Base-by-base conservation (phyloP, 768 basidiomycete genomes). In the Psilocybe azurescens region DNA sequence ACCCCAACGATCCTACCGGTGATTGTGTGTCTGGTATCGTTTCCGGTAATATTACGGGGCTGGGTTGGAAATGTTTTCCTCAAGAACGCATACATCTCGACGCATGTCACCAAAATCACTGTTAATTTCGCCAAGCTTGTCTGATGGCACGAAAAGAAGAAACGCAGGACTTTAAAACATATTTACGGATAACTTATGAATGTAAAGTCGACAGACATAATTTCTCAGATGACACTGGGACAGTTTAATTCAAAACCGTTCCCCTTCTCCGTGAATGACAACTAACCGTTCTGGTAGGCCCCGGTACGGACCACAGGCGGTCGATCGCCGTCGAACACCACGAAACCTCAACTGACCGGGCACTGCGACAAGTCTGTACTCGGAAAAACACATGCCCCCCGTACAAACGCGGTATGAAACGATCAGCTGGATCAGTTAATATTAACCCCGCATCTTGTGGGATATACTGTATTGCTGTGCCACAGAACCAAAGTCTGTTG, bases 61-160 rank as follows among this genome's bases (percentile, higher is more conserved):
- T 50, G 84, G 82, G 56, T 59, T 46, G 59, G 59, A 48, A 91
- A 89, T 66, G 86, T 87, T 24, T 91, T 91, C 79, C 76, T 91
- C 69, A 91, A 91, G 82, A 92, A 90, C 67, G 88, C 81, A 1
- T 90, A 89, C 71, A 87, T 89, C 71, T 89, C 88, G 5, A 87
- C 84, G 13, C 78, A 92, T 64, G 83, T 85, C 11, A 71, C 64
- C 13, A 80, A 81, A 65, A 89, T 90, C 70, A 76, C 81, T 44
- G 77, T 90, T 33, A 85, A 81, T 29, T 79, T 90, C 61, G 89
- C 88, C 24, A 64, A 63, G 54, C 66, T 66, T 55, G 65, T 58
- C 58, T 66, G 50, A 59, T 4, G 1, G 4, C 3, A 5, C 49
- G 28, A n/a, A n/a, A n/a, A 18, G 33, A 36, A 18, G 6, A 38